Conservation (phyloP, 805 yeast genomes). For the Myxozyma monticola region DNA sequence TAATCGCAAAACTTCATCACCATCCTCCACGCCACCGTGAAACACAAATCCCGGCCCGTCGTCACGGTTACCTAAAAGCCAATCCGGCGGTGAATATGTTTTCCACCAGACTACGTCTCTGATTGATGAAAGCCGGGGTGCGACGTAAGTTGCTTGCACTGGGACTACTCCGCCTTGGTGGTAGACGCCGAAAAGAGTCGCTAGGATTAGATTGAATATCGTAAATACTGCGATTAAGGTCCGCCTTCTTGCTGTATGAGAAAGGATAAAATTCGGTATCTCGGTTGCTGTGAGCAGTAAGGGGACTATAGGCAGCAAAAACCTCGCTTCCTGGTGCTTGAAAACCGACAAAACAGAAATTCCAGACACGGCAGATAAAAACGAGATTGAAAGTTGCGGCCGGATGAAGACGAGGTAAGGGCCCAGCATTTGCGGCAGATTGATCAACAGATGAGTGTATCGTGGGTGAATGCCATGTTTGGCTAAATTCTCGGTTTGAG, state of each 20-base stretch:
- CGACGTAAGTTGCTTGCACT: conserved; percentile 45
- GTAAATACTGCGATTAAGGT: conserved; percentile 50
- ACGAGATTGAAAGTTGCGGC: conserved; percentile 30
- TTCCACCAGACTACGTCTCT: conserved; percentile 79
- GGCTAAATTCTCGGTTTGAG: conserved; percentile 57
- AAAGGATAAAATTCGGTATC: conserved; percentile 17
- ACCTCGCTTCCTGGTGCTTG: conserved; percentile 94
- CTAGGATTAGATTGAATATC: conserved; percentile 59
- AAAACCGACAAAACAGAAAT: conserved; percentile 60
- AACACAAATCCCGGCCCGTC: conserved; percentile 33
- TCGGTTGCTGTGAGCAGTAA: conserved; percentile 44
- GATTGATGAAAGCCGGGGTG: conserved; percentile 33
- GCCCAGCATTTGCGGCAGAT: conserved; percentile 79
- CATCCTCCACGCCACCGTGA: conserved; percentile 26
- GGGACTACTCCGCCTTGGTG: conserved; percentile 93
- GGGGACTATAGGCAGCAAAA: conserved; percentile 77
- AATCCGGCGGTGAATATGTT: conserved; percentile 89
- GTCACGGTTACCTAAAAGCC: conserved; percentile 54
- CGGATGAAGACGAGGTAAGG: conserved; percentile 61
- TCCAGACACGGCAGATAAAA: conserved; percentile 60
- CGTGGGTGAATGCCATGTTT: conserved; percentile 82
- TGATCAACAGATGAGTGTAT: conserved; percentile 70
- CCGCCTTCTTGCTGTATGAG: conserved; percentile 27
- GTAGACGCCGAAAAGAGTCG: conserved; percentile 68
- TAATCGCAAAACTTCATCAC: conserved; percentile 3